These are phyloP conservation scores for Pseudogymnoascus sp. DNA, from an alignment of 2,329 filamentous ascomycete genomes.

Conservation along the genomic window DNA sequence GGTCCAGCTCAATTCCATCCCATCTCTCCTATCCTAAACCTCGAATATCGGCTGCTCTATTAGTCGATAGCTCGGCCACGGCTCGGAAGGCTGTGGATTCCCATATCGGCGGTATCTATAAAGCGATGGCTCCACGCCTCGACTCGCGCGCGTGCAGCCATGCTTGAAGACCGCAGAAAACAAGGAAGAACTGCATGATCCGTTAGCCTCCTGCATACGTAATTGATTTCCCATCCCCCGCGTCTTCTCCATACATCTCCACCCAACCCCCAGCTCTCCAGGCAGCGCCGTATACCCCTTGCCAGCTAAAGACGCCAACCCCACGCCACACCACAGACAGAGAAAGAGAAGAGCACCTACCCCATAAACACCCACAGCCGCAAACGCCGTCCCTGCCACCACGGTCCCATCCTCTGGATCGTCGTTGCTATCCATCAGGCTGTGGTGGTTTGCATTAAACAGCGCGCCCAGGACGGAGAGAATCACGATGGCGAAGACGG, in stretches of 20 bases:
- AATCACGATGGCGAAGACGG: slow-evolving; percentile 58
- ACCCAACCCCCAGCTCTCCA: background rate
- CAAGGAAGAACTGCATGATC: slow-evolving; percentile 64
- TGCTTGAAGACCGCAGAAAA: slow-evolving; percentile 88
- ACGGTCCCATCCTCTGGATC: slow-evolving; percentile 66
- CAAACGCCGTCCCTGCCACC: slow-evolving; percentile 79
- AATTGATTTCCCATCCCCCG: background rate
- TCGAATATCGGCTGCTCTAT: background rate
- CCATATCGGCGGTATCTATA: slow-evolving; percentile 37
- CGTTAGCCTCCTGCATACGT: background rate
- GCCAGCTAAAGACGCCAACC: background rate
- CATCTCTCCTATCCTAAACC: background rate
- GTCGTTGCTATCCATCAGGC: slow-evolving; percentile 69
- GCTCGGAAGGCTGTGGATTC: background rate
- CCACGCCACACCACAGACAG: background rate
- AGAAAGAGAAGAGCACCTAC: slow-evolving; percentile 48
- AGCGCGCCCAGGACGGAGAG: slow-evolving; percentile 60
- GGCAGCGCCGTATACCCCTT: background rate
- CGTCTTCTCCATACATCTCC: background rate
- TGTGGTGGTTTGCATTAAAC: slow-evolving; percentile 74
- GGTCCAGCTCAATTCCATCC: background rate
- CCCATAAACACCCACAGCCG: slow-evolving; percentile 78
- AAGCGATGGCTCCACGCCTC: slow-evolving; percentile 73
- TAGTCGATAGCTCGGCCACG: background rate
- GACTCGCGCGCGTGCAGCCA: slow-evolving; percentile 77